Percentiles rank a stretch among this genome's conserved stretches.
Evolutionary conservation across 2,329 filamentous ascomycete genomes (phyloP).

Genomic region (Aspergillus chevalieri): DNA sequence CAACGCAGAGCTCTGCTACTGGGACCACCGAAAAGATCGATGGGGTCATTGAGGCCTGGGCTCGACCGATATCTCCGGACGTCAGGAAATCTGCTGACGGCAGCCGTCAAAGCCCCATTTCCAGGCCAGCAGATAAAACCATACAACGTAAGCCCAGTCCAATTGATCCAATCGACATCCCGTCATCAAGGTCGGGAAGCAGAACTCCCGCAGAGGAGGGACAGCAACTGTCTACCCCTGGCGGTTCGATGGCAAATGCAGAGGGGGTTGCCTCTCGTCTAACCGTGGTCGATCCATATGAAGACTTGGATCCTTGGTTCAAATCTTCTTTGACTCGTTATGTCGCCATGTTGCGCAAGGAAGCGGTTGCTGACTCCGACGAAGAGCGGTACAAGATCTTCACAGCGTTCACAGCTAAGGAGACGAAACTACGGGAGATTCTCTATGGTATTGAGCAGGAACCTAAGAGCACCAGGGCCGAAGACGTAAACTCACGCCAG

Average conservation of each 20-base stretch:
- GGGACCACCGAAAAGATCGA: conserved; percentile 36
- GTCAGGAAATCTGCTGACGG: conserved; percentile 10
- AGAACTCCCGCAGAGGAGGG: conserved; percentile 1
- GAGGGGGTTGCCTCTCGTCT: conserved; percentile 7
- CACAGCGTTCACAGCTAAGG: conserved; percentile 44
- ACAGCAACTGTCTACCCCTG: background rate
- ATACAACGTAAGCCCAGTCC: conserved; percentile 10
- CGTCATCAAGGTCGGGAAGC: conserved; percentile 7
- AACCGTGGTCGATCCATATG: conserved; percentile 39
- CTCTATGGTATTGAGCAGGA: conserved; percentile 45
- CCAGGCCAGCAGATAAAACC: conserved; percentile 6
- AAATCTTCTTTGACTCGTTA: conserved; percentile 51
- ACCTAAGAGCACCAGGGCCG: conserved; percentile 12
- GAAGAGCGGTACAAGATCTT: conserved; percentile 51
- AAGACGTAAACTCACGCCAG: conserved; percentile 6
- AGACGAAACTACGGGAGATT: conserved; percentile 43
- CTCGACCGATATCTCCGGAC: conserved; percentile 25
- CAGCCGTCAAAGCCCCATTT: conserved; percentile 3
- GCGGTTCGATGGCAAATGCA: background rate
- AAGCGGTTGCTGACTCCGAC: conserved; percentile 43
- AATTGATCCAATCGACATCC: conserved; percentile 9
- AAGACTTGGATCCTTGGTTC: conserved; percentile 53
- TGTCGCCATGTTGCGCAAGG: conserved; percentile 49
- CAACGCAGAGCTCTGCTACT: conserved; percentile 21
- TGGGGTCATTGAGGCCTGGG: conserved; percentile 41